These are phyloP conservation scores for Thymus quinquecostatus DNA, from an alignment of 257 asterid genomes.

Conservation along the genomic window DNA sequence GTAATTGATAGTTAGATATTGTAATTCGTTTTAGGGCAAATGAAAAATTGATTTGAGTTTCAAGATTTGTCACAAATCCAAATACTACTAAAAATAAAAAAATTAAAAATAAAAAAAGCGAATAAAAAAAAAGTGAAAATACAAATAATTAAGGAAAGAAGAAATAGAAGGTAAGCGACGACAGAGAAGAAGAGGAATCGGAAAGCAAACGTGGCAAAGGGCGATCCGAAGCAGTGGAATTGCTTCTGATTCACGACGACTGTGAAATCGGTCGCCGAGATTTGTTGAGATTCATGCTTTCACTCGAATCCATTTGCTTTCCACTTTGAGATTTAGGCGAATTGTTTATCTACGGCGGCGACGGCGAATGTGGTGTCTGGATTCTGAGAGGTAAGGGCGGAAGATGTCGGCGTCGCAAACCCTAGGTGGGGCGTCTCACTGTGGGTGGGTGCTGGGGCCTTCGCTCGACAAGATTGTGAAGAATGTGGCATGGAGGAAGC, in stretches of 20 bases:
- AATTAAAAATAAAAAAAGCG: neutral
- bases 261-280: neutral
- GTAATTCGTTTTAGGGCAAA: too few relatives aligned
- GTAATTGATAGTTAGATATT: too few relatives aligned
- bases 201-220: neutral
- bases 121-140: neutral
- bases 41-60: too few relatives aligned
- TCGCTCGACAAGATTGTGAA: constrained; percentile 93
- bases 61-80: too few relatives aligned
- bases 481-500: constrained; percentile 98
- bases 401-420: constrained; percentile 60
- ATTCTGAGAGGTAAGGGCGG: constrained; percentile 21
- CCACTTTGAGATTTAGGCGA: constrained; percentile 11
- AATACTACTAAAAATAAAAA: neutral
- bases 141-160: too few relatives aligned
- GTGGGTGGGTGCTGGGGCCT: constrained; percentile 96
- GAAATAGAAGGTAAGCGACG: neutral
- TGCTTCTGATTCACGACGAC: constrained; percentile 25
- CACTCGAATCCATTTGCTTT: constrained; percentile 11
- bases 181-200: constrained; percentile 23
- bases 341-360: constrained; percentile 9
- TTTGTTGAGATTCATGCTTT: neutral
- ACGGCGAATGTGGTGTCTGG: constrained; percentile 13
- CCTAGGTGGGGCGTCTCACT: constrained; percentile 92
- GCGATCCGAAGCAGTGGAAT: neutral